Evolutionary conservation across 345 rosid genomes (phyloP), one percentile per base, ranked within the genome.

Genomic region (Salix purpurea): DNA sequence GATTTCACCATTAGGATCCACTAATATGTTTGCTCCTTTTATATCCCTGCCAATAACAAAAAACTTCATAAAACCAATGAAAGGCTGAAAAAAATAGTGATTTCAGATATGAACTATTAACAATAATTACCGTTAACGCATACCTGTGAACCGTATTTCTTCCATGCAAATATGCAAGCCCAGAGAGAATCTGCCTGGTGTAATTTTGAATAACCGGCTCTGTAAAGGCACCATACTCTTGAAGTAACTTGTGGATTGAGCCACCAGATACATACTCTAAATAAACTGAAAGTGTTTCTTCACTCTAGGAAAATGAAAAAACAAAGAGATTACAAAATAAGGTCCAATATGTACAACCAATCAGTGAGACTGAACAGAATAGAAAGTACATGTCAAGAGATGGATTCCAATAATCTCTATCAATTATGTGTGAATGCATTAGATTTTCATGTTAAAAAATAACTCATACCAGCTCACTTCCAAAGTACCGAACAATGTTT

Each of bases 201-300:
- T 93, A 93, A 77, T 89, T 96, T 87, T 92, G 98, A 82, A 96
- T 93, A 74, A 93, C 97, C 70, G 91, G 97, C 82, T 96, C 99
- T 78, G 76, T 88, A 81, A 93, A 96, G 76, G 97, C 73, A 42
- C 99, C 99, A 80, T 96, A 93, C 60, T 93, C 99, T 85, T 91
- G 89, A 68, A 96, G 97, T 73, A 96, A 90, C 87, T 93, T 96
- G 85, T 96, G 84, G 79, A 96, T 92, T 74, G 99, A 96, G 60
- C 99, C 99, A 82, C 98, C 98, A 37, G 99, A 93, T 65, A 96
- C 94, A 68, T 82, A 96, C 85, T 96, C 99, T 83, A 96, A 87
- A 84, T 96, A 96, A 72, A 96, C 99, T 4, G 98, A 96, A 75
- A 96, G 92, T 19, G 91, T 84, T 83, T 93, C 94, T 71, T 93